Conservation (phyloP, 2,329 filamentous ascomycete genomes). For the Fusarium miscanthi region DNA sequence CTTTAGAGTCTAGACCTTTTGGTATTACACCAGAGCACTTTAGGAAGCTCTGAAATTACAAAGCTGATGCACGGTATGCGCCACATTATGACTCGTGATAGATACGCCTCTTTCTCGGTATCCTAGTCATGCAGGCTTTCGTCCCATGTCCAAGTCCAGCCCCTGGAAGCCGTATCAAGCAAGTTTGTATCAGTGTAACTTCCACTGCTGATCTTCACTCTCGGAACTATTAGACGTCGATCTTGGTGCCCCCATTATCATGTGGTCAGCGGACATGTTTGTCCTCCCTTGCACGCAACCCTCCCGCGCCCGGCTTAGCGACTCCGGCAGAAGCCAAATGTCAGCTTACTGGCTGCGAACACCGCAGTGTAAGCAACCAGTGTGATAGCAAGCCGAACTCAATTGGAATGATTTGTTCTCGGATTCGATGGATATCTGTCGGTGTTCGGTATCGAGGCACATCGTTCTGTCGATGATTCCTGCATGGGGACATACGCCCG, state of each 20-base stretch:
- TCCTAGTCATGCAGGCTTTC: background rate
- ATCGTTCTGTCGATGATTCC: conserved; percentile 10
- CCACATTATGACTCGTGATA: background rate
- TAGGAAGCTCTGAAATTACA: conserved; percentile 1
- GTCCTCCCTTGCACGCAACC: conserved; percentile 8
- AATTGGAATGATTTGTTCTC: background rate
- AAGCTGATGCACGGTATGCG: background rate
- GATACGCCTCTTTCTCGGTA: background rate
- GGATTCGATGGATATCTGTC: conserved; percentile 25
- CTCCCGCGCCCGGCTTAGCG: background rate
- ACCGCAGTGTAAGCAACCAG: background rate
- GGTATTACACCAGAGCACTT: background rate
- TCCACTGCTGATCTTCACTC: background rate
- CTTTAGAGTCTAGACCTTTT: background rate
- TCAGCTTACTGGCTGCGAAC: conserved; percentile 13
- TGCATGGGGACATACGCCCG: conserved; percentile 14
- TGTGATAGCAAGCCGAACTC: background rate
- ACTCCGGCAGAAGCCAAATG: background rate
- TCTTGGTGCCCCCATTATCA: background rate
- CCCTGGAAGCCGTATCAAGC: background rate
- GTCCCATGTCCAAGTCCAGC: background rate
- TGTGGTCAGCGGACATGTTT: conserved; percentile 1
- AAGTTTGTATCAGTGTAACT: background rate
- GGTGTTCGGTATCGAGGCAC: conserved; percentile 21
- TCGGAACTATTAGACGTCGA: background rate